Conservation (phyloP, 2,329 filamentous ascomycete genomes). For the Neofusicoccum parvum region DNA sequence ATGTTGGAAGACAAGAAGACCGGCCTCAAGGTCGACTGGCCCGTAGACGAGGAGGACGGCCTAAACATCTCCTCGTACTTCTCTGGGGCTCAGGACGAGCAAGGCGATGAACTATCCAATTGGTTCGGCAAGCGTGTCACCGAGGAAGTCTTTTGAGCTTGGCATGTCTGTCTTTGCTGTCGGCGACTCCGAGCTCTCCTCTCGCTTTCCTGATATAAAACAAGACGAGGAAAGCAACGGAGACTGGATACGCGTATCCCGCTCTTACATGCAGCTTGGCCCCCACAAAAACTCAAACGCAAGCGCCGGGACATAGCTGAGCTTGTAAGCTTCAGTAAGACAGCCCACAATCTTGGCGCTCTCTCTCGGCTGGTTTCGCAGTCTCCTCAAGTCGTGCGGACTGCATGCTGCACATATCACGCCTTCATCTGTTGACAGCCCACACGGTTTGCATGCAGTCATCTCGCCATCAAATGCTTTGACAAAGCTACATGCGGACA, state of each 20-base stretch:
- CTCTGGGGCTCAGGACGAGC: conserved; percentile 47
- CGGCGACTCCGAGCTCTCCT: not conserved
- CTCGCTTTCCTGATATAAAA: not conserved
- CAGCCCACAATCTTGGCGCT: too few relatives aligned
- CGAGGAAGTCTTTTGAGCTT: conserved; percentile 67
- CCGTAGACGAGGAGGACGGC: conserved; percentile 69
- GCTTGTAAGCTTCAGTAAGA: not conserved
- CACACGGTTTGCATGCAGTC: too few relatives aligned
- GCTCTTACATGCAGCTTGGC: not conserved
- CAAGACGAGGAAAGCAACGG: not conserved
- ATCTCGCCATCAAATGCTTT: too few relatives aligned
- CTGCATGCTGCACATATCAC: too few relatives aligned
- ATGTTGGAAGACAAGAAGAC: conserved; percentile 73
- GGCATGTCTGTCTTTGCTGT: not conserved
- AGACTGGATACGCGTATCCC: not conserved
- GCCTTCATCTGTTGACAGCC: too few relatives aligned
- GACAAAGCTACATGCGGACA: too few relatives aligned
- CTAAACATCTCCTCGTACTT: conserved; percentile 79
- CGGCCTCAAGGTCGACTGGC: conserved; percentile 81
- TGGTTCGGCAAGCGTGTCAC: conserved; percentile 82
- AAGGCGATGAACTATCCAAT: conserved; percentile 67
- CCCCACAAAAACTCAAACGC: not conserved
- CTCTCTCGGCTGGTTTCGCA: too few relatives aligned
- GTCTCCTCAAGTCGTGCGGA: too few relatives aligned
- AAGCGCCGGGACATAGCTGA: not conserved